Evolutionary conservation across 495 filamentous ascomycete species (phyloP), one percentile per base, ranked within the genome.

Genomic region (Penicillium samsonianum): DNA sequence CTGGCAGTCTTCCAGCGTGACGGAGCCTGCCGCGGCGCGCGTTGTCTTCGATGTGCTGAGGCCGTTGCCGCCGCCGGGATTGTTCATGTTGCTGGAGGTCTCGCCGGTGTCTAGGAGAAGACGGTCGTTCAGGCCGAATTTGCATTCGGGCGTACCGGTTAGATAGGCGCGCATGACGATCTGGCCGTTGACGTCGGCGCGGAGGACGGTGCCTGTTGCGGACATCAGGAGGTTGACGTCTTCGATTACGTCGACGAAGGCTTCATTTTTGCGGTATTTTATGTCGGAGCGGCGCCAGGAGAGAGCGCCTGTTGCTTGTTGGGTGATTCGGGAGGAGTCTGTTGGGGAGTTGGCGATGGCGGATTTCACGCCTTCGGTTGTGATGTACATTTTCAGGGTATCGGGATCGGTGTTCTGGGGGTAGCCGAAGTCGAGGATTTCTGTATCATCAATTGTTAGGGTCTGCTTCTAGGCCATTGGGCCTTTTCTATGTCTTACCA

Each of bases 341-440:
- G 73, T 70, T 28, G 72, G 65, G 11, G 61, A 71, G 78, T 90
- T 87, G 50, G 89, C 86, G 53, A 93, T 87, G 73, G 96, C 92
- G 25, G 92, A 94, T 73, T 96, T 96, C 77, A 99, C 95, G 43
- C 95, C 94, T 77, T 99, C 95, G 47, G 95, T 98, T 14, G 95
- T 99, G 75, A 99, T 99, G 79, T 99, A 98, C 93, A 98, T 97
- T 78, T 98, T 99, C 57, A 99, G 82, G 17, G 95, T 99, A 69
- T 99, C 95, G 40, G 92, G 93, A 77, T 99, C 95, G 62, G 95
- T 98, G 73, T 98, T 98, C 72, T 99, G 95, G 50, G 95, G 95
- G 71, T 99, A 99, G 65, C 95, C 95, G 70, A 98, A 99, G 75
- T 99, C 95, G 67, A 99, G 84, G 64, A 99, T 96, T 75, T 99